Base-by-base conservation (phyloP, 306 rosid genomes). In the Castanea crenata region DNA sequence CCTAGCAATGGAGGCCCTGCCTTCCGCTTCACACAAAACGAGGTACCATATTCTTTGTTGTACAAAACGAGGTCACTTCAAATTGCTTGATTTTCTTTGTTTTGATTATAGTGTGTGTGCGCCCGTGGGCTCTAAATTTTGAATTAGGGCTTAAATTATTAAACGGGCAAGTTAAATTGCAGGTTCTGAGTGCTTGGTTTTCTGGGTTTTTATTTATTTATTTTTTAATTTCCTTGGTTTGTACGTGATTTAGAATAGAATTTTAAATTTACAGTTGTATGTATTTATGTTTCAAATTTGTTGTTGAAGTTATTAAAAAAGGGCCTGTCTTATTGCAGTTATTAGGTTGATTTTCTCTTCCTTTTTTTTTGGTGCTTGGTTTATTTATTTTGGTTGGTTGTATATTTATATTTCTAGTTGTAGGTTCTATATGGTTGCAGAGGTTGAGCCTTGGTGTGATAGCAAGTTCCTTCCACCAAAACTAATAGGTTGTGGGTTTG, bases 1-100 rank as follows among this genome's bases (percentile, higher is more conserved):
- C 98, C 98, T 55, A 89, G 97, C 49, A 95, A 92, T 70, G 99
- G 99, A 82, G 93, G 92, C 82, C 99, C 99, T 54, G 90, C 99
- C 88, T 95, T 95, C 83, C 98, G 99, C 76, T 95, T 95, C 90
- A 86, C 86, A 16, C 85, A 79, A 62, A 1, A 82, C 16, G 99
- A 95, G 99, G 99, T 95, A 49, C 54, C 54, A 78, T 81, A 54
- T 46, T 59, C 69, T 56, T 62, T 59, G 21, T 74, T 71, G 8
- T 41, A 41, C 46, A 41, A 41, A 8, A 41, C 46, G 46, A 41
- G 46, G 64, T 31, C 20, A 3, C 29, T 18, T 73, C 58, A 8
- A 12, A 59, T 16, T 38, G 4, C 31, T 46, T 49, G 49, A 46
- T 46, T 46, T 46, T 71, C 57, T 46, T 55, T 32, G 55, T 23